phyloP scores from a whole-genome alignment of 2,329 filamentous ascomycete species.

The Aspergillus novofumigatus region DNA sequence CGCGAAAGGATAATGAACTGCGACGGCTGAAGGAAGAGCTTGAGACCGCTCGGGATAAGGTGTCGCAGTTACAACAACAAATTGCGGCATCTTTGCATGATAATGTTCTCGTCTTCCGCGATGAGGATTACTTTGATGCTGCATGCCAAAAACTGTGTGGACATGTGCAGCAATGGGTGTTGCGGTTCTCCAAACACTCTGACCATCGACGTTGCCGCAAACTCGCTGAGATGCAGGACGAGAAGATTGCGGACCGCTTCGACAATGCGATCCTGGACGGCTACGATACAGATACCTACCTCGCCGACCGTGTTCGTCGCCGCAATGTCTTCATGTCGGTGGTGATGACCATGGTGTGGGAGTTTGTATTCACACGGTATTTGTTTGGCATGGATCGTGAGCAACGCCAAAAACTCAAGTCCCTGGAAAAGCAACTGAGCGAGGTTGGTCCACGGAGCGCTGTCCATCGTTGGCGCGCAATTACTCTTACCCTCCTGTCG shows the following conservation, averaged over 20 bases:
- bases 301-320: conserved; percentile 80
- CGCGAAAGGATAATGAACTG: conserved; percentile 81
- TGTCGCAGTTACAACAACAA: conserved; percentile 57
- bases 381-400: conserved; percentile 98
- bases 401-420: conserved; percentile 95
- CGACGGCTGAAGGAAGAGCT: conserved; percentile 72
- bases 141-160: conserved; percentile 93
- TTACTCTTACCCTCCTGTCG: conserved; percentile 84
- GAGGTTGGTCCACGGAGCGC: conserved; percentile 84
- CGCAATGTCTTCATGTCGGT: conserved; percentile 98
- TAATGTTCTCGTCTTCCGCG: conserved; percentile 72
- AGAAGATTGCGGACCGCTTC: conserved; percentile 88
- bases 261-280: conserved; percentile 94
- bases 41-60: conserved; percentile 62
- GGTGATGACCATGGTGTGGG: conserved; percentile 99
- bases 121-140: conserved; percentile 93
- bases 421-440: conserved; percentile 82
- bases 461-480: conserved; percentile 96
- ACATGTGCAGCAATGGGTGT: conserved; percentile 94
- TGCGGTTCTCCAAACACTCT: conserved; percentile 96
- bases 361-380: conserved; percentile 96
- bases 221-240: conserved; percentile 79
- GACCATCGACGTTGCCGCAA: conserved; percentile 83
- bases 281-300: conserved; percentile 82
- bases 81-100: conserved; percentile 58